Evolutionary conservation across 768 basidiomycete species (phyloP).

Genomic region (Boletus reticulatus): DNA sequence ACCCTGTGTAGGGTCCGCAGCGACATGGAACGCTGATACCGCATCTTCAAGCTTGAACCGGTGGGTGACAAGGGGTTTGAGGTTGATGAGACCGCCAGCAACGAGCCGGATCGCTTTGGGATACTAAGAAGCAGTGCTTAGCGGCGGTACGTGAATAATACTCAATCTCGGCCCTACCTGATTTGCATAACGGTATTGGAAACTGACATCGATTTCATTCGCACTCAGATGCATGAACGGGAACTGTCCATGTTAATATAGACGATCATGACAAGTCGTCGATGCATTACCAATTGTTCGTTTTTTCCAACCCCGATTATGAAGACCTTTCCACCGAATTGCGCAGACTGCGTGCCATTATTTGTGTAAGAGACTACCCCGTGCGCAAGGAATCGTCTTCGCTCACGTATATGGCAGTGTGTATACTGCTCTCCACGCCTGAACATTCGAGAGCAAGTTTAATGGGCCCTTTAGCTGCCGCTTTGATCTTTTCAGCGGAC

Average conservation of each 20-base stretch:
- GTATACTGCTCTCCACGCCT: constrained; percentile 60
- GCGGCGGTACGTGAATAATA: background rate
- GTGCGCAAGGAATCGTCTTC: background rate
- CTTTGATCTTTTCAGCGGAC: constrained; percentile 51
- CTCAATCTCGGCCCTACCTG: constrained; percentile 35
- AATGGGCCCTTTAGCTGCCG: constrained; percentile 46
- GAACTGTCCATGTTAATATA: constrained; percentile 38
- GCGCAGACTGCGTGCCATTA: constrained; percentile 44
- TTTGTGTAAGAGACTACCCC: background rate
- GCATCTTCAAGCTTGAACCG: constrained; percentile 71
- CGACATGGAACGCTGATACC: constrained; percentile 74
- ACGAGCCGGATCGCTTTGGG: constrained; percentile 83
- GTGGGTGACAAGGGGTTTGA: constrained; percentile 81
- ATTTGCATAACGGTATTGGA: constrained; percentile 69
- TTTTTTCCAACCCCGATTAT: constrained; percentile 69
- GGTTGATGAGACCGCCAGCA: constrained; percentile 66
- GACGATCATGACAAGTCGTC: background rate
- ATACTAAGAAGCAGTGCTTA: constrained; percentile 45
- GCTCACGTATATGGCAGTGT: constrained; percentile 55
- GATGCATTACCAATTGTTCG: constrained; percentile 49
- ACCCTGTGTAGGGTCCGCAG: constrained; percentile 63
- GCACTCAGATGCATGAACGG: constrained; percentile 73
- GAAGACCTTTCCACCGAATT: constrained; percentile 67
- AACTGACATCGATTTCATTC: constrained; percentile 66
- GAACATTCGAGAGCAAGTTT: constrained; percentile 62